Evolutionary conservation across 345 rosid genomes (phyloP), one percentile per base, ranked within the genome.

Genomic region (Erodium maritimum): DNA sequence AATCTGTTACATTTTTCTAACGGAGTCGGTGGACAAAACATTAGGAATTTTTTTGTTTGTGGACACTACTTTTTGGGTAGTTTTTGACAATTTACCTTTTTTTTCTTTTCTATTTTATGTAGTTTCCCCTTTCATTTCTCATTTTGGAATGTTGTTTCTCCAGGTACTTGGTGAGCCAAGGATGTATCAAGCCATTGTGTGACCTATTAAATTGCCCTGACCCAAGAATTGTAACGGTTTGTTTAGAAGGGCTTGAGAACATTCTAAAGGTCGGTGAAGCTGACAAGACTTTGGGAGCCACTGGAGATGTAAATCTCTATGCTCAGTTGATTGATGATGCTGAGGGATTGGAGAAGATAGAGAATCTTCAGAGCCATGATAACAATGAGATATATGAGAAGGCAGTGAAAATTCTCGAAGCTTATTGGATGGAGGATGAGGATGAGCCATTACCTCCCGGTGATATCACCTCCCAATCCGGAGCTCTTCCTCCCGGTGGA

Each of bases 361-460:
- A 90, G 66, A 79, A 82, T 65, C 82, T 90, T 48, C 91, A 90
- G 75, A 79, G 81, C 64, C 95, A 86, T 24, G 95, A 84, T 73
- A 90, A 86, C 77, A 77, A 70, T 14, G 96, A 86, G 71, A 86
- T 89, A 48, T 86, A 86, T 61, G 95, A 86, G 76, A 86, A 89
- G 80, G 83, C 95, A 50, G 89, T 89, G 50, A 84, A 81, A 75
- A 81, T 86, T 66, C 90, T 89, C 0, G 96, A 86, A 74, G 75
- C 89, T 17, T 90, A 84, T 67, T 86, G 95, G 97, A 56, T 75
- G 72, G 95, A 86, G 76, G 95, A 88, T 64, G 96, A 83, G 14
- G 95, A 84, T 6, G 91, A 84, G 74, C 69, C 80, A 21, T 66
- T 80, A 62, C 83, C 89, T 62, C 66, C 84, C 19, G 86, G 73